Evolutionary conservation across 192 early-diverging fungal species (phyloP).

Genomic region (Jimgerdemannia lactiflua): DNA sequence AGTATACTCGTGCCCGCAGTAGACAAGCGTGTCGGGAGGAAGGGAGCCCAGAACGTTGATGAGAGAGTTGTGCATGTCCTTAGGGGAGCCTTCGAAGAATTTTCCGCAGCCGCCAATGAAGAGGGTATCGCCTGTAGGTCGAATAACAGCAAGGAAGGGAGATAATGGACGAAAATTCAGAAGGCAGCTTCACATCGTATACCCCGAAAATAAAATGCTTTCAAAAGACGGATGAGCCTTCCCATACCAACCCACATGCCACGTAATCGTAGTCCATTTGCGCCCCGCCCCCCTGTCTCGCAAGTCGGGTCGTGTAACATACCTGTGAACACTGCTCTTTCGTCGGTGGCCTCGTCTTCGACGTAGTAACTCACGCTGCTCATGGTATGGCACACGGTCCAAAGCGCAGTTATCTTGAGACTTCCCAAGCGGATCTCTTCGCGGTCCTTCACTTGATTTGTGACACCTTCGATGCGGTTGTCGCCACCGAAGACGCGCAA

Average conservation of each 20-base stretch:
- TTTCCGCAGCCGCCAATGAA: conserved; percentile 74
- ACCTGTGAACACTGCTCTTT: conserved; percentile 30
- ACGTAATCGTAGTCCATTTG: too few species aligned
- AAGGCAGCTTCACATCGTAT: too few species aligned
- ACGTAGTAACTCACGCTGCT: conserved; percentile 26
- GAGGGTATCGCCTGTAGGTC: conserved; percentile 22
- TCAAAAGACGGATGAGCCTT: too few species aligned
- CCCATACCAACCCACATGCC: too few species aligned
- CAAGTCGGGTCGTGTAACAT: too few species aligned
- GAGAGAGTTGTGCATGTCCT: conserved; percentile 83
- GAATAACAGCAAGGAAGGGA: too few species aligned
- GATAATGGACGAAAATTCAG: conserved; percentile 21
- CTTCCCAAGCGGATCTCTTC: conserved; percentile 15
- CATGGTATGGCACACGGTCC: conserved; percentile 28
- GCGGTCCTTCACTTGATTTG: conserved; percentile 7
- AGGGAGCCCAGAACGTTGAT: conserved; percentile 62
- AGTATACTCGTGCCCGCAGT: conserved; percentile 96
- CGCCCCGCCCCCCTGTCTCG: too few species aligned
- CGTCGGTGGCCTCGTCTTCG: conserved; percentile 9
- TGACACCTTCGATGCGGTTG: not conserved
- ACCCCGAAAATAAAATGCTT: too few species aligned
- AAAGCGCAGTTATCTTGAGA: conserved; percentile 18
- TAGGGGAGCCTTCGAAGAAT: conserved; percentile 90
- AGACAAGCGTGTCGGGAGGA: conserved; percentile 81
- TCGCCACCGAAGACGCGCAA: not conserved